Conservation (phyloP, 176 grass and related monocot genomes). For the Oryza australiensis region DNA sequence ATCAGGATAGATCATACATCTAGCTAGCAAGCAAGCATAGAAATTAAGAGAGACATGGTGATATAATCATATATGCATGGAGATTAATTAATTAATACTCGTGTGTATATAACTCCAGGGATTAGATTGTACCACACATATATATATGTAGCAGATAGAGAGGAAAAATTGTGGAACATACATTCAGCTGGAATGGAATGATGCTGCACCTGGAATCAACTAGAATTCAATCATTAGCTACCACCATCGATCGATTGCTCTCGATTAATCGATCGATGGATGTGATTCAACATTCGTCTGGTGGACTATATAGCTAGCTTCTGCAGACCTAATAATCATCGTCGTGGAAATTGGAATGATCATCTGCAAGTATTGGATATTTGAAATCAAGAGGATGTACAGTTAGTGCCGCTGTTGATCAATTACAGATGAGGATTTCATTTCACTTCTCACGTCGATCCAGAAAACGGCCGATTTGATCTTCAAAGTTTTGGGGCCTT, state of each 20-base stretch:
- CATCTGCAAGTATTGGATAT: neutral
- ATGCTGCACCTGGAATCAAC: neutral
- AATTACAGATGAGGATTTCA: neutral
- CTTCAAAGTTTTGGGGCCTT: neutral
- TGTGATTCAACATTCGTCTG: neutral
- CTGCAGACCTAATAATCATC: neutral
- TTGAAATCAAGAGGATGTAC: neutral
- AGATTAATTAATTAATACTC: too few species aligned
- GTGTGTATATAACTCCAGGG: neutral
- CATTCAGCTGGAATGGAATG: neutral
- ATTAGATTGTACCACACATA: neutral
- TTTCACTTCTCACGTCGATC: neutral
- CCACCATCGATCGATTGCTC: neutral
- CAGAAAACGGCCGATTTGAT: neutral
- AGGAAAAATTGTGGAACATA: neutral
- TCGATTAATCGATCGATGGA: neutral
- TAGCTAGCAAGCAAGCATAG: neutral
- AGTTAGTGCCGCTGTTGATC: neutral
- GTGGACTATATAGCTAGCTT: neutral
- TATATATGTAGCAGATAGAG: neutral
- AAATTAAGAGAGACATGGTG: neutral
- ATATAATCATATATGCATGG: too few species aligned
- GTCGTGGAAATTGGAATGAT: too few species aligned
- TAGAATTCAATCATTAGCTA: neutral
- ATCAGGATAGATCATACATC: neutral